Conservation (phyloP, 2,329 filamentous ascomycete species). For the Pseudogymnoascus sp. region DNA sequence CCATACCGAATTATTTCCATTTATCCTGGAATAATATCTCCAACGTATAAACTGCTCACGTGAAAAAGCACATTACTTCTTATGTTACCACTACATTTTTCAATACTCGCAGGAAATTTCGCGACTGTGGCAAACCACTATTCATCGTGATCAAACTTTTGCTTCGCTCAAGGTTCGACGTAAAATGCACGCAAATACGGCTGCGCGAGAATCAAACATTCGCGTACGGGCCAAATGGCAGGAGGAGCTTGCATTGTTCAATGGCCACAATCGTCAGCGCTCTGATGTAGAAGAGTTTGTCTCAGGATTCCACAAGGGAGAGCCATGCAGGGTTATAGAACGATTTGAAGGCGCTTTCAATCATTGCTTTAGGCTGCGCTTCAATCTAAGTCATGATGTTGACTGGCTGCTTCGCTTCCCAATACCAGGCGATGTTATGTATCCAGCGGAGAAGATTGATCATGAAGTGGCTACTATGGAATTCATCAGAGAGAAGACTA, state of each 20-base stretch:
- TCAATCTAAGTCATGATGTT: background rate
- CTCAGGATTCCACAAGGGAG: background rate
- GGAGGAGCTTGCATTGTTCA: background rate
- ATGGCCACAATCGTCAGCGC: background rate
- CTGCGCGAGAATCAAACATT: background rate
- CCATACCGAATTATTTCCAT: background rate
- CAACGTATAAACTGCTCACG: no score
- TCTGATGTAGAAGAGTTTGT: background rate
- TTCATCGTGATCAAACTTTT: background rate
- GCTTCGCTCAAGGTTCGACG: no score
- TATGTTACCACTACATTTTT: no score
- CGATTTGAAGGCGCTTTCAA: background rate
- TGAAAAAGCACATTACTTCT: no score
- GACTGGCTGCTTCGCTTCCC: constrained; percentile 16
- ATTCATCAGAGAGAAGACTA: constrained; percentile 16
- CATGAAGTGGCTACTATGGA: constrained; percentile 15
- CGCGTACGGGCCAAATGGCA: background rate
- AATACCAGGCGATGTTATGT: constrained; percentile 14
- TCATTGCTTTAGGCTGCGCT: background rate
- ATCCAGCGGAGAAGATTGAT: constrained; percentile 16
- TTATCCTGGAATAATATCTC: no score
- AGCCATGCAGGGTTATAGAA: background rate
- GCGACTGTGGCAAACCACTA: no score
- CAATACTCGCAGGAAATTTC: no score
- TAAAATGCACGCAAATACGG: background rate